Evolutionary conservation across 495 filamentous ascomycete species (phyloP), one percentile per base, ranked within the genome.

Genomic region (Lasiosphaeria miniovina): DNA sequence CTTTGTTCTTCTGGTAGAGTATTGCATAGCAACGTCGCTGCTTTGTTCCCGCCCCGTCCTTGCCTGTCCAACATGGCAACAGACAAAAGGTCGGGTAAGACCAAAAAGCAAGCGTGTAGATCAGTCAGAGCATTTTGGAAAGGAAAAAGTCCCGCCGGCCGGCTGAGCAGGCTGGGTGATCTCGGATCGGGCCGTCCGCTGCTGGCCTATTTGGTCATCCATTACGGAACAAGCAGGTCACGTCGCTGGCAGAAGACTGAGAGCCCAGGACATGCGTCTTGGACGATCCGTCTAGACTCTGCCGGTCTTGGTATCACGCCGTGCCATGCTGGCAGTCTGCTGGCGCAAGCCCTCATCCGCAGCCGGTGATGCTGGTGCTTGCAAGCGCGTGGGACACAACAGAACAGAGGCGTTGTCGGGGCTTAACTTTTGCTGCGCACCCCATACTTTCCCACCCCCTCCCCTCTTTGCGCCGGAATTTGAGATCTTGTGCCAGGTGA

Each of bases 401-500:
- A 24, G 24, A 24, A 24, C 24, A 24, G 24, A 36, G 55, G 57
- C 63, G 68, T 56, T 63, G 58, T 61, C 63, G 58, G 61, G 54
- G 59, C 64, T 65, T 64, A 66, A 34, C 34, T n/a, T 46, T n/a
- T 46, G 12, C 58, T 58, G 63, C 68, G 53, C 61, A 63, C 61
- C 63, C 65, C 68, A 65, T 65, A 56, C 60, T 53, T 59, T 64
- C 50, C 65, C 68, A 71, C 67, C 66, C 66, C 62, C 63, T 54
- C 59, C 67, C 66, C 66, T 61, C 63, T 54, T 59, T 62, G 59
- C 36, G 31, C 49, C 58, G 60, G 54, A 58, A 64, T 70, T 65
- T 52, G 55, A 74, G 69, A 72, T 72, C 69, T 74, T 74, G 71
- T 74, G 68, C 61, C 55, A 74, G 63, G 71, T 74, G 71, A 72